Evolutionary conservation across 805 yeast genomes (phyloP).

Genomic region (Ogataea henricii): DNA sequence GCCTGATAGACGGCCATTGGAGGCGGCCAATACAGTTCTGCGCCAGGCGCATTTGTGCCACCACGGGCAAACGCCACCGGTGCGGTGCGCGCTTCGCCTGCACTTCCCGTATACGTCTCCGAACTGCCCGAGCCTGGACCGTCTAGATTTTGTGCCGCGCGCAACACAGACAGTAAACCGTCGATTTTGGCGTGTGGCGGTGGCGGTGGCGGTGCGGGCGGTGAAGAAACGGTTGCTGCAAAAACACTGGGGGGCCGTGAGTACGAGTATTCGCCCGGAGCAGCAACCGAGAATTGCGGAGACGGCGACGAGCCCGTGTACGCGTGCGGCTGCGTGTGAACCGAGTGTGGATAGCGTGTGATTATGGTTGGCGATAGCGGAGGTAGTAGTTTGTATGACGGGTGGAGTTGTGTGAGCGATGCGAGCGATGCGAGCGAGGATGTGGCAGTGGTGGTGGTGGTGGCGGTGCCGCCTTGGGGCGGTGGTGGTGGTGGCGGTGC

Average conservation of each 20-base stretch:
- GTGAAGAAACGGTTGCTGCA: not conserved
- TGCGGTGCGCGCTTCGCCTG: too few species aligned
- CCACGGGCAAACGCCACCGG: not conserved
- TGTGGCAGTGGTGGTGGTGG: not conserved
- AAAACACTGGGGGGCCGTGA: not conserved
- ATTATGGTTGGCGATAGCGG: slow-evolving; percentile 21
- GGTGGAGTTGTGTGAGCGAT: slow-evolving; percentile 8
- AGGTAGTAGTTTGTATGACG: slow-evolving; percentile 18
- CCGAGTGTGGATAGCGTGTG: slow-evolving; percentile 12
- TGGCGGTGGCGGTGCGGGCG: slow-evolving; percentile 4
- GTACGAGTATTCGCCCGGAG: slow-evolving; percentile 4
- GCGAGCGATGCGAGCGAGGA: not conserved
- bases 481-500: slow-evolving; percentile 8
- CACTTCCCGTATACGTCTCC: too few species aligned
- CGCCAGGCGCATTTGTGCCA: not conserved
- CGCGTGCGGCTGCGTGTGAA: not conserved
- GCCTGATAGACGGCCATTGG: slow-evolving; percentile 2
- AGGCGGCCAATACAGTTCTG: not conserved
- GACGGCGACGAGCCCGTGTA: slow-evolving; percentile 8
- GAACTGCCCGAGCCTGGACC: slow-evolving; percentile 10
- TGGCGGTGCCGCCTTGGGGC: not conserved
- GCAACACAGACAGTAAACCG: slow-evolving; percentile 28
- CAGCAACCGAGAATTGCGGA: slow-evolving; percentile 3
- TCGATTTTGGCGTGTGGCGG: slow-evolving; percentile 17
- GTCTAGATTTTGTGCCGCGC: slow-evolving; percentile 29